These are phyloP conservation scores for Fusarium tjaetaba DNA, from an alignment of 2,329 filamentous ascomycete genomes.

Conservation along the genomic window DNA sequence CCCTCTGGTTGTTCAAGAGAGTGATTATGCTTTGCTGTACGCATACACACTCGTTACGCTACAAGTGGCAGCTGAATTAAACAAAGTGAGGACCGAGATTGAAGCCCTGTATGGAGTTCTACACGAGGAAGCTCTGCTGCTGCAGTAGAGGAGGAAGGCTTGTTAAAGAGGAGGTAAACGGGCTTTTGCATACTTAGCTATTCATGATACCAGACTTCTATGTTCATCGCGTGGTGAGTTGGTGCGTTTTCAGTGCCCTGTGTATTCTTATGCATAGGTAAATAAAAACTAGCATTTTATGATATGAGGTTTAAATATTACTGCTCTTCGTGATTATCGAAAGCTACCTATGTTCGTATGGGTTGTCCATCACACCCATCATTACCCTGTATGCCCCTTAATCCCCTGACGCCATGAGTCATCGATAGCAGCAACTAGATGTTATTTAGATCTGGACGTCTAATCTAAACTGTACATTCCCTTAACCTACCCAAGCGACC, in stretches of 20 bases:
- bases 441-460: not conserved
- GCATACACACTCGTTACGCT: conserved; percentile 82
- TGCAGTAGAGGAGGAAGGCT: conserved; percentile 55
- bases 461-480: conserved; percentile 66
- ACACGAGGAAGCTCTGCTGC: conserved; percentile 66
- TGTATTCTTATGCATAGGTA: not conserved
- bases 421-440: not conserved
- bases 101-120: conserved; percentile 71
- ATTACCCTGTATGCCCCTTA: conserved; percentile 10
- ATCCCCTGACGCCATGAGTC: conserved; percentile 12
- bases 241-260: not conserved
- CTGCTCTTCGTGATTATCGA: not conserved
- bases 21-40: conserved; percentile 91
- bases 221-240: not conserved
- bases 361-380: conserved; percentile 21
- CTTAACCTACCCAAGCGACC: conserved; percentile 69
- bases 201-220: not conserved
- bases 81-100: conserved; percentile 68
- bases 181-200: conserved; percentile 10
- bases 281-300: not conserved
- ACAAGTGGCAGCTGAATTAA: conserved; percentile 72
- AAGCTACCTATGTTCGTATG: not conserved
- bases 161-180: not conserved
- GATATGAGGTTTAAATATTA: not conserved
- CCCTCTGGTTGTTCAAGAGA: conserved; percentile 66